Evolutionary conservation across 805 yeast genomes (phyloP).

Genomic region (Ogataea paradorogensis): DNA sequence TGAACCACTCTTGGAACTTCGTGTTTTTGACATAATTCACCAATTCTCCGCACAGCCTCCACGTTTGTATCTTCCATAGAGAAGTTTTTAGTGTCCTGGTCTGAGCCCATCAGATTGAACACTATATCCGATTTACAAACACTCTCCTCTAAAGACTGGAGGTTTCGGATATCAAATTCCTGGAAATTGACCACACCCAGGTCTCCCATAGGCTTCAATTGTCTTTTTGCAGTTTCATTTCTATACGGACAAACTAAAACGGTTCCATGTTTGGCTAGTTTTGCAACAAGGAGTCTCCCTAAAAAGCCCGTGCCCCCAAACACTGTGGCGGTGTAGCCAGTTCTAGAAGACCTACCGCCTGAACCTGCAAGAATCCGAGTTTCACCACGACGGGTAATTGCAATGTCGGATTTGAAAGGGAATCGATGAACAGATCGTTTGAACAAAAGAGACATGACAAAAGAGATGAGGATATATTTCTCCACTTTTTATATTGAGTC

Average conservation of each 20-base stretch:
- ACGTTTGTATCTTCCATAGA: slow-evolving; percentile 80
- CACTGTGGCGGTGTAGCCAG: slow-evolving; percentile 86
- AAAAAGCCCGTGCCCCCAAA: slow-evolving; percentile 81
- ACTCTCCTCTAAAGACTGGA: slow-evolving; percentile 69
- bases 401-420: slow-evolving; percentile 55
- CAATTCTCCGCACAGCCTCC: slow-evolving; percentile 74
- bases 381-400: slow-evolving; percentile 73
- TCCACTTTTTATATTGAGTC: neutral
- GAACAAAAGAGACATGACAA: slow-evolving; percentile 7
- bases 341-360: slow-evolving; percentile 82
- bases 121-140: slow-evolving; percentile 83
- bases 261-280: slow-evolving; percentile 81
- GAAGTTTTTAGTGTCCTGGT: slow-evolving; percentile 75
- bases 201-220: slow-evolving; percentile 79
- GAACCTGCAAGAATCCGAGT: slow-evolving; percentile 67
- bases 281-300: slow-evolving; percentile 69
- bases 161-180: slow-evolving; percentile 78
- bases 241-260: slow-evolving; percentile 74
- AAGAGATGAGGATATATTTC: slow-evolving; percentile 3
- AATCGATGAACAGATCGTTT: slow-evolving; percentile 25
- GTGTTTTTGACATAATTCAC: slow-evolving; percentile 64
- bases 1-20: slow-evolving; percentile 74
- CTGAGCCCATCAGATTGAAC: slow-evolving; percentile 74
- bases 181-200: slow-evolving; percentile 82
- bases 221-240: slow-evolving; percentile 74